Evolutionary conservation across 148 eudicot species (phyloP), one percentile per base, ranked within the genome.

Genomic region (Cornus controversa): DNA sequence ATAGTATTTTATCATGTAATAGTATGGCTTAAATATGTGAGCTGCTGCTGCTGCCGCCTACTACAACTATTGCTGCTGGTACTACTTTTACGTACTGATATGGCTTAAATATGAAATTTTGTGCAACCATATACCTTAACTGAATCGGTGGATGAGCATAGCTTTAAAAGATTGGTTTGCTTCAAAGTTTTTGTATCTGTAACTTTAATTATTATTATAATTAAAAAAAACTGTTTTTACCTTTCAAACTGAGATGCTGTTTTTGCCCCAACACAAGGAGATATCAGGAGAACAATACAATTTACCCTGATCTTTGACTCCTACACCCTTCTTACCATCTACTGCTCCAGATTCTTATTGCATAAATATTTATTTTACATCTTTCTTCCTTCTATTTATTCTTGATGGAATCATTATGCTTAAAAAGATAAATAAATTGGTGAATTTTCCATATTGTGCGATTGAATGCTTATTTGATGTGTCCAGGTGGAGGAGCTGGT

Each of bases 401-500:
- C 45, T 8, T 9, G 8, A 40, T n/a, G n/a, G n/a, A n/a, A n/a
- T n/a, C n/a, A n/a, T n/a, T n/a, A n/a, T n/a, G n/a, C n/a, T 6
- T 40, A 9, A 0, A 40, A 40, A 4, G 9, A 3, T 40, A 40
- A 40, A 40, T 40, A 40, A 8, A 40, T 40, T 40, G 45, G 10
- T 40, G 4, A 6, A 40, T 6, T 40, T 40, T 40, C 45, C 45
- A 40, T 9, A 40, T 9, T 40, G 45, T 8, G 0, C 10, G 1
- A 8, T 40, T 9, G 28, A 29, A 69, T 80, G 29, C 60, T 65
- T 69, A 66, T 25, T 73, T 80, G 53, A 13, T 37, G 42, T 77
- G 45, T 80, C 37, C 53, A 93, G 98, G 93, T 87, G 40, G 98
- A 96, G 31, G 99, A 96, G 57, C 88, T 96, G 53, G 89, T 92